Evolutionary conservation across 2,329 filamentous ascomycete genomes (phyloP).

Genomic region (Aspergillus fischeri): DNA sequence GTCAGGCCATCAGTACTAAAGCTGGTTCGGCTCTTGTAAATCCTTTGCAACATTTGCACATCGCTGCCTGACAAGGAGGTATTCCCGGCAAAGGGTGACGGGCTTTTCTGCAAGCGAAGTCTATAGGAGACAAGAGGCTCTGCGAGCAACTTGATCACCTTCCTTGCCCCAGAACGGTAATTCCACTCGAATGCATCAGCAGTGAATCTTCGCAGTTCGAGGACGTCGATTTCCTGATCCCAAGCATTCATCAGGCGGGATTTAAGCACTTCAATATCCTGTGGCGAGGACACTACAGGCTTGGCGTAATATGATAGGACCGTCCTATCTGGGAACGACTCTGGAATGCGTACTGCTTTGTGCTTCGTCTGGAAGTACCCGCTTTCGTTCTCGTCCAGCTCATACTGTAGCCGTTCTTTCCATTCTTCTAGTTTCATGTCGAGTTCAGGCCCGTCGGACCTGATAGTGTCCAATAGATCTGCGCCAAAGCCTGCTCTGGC

Average conservation of each 20-base stretch:
- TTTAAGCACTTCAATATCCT: constrained; percentile 54
- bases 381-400: constrained; percentile 78
- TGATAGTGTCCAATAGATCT: constrained; percentile 62
- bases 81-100: constrained; percentile 26
- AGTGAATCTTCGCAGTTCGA: constrained; percentile 67
- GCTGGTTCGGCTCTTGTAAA: constrained; percentile 67
- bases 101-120: constrained; percentile 41
- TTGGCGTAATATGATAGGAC: constrained; percentile 84
- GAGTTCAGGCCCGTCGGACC: constrained; percentile 33
- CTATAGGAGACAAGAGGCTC: constrained; percentile 68
- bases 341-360: constrained; percentile 68
- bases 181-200: constrained; percentile 83
- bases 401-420: constrained; percentile 67
- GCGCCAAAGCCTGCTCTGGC: constrained; percentile 82
- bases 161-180: constrained; percentile 71
- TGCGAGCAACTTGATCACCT: constrained; percentile 76
- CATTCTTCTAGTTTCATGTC: constrained; percentile 54
- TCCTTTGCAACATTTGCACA: constrained; percentile 58
- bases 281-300: constrained; percentile 68
- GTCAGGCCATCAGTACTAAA: constrained; percentile 68
- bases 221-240: constrained; percentile 61
- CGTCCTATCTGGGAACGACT: constrained; percentile 73
- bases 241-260: constrained; percentile 50
- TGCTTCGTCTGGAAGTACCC: constrained; percentile 75
- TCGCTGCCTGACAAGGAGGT: constrained; percentile 38